phyloP scores from a whole-genome alignment of 139 green algal genomes.

The Pleodorina starrii region DNA sequence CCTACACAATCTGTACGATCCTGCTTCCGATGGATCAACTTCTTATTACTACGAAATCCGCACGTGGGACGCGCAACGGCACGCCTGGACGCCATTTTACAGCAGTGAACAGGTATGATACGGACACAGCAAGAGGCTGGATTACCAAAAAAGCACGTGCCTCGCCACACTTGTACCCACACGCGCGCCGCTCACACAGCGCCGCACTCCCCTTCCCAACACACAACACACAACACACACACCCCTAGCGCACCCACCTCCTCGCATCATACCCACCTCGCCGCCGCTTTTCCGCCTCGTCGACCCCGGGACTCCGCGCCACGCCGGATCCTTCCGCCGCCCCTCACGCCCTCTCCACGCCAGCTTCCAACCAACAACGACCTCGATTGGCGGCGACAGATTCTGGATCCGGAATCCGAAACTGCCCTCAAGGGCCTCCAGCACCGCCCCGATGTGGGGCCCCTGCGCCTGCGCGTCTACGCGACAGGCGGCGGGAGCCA shows the following conservation, averaged over 20 bases:
- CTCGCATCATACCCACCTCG: background rate
- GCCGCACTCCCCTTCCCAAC: too few relatives aligned
- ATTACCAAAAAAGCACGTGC: too few relatives aligned
- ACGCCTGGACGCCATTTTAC: conserved; percentile 8
- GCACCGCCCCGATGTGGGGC: conserved; percentile 25
- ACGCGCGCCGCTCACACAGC: too few relatives aligned
- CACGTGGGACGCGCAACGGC: background rate
- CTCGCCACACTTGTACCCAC: too few relatives aligned
- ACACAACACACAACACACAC: too few relatives aligned
- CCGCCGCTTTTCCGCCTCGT: background rate
- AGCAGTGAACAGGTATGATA: conserved; percentile 24
- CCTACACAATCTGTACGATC: conserved; percentile 35
- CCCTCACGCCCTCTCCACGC: too few relatives aligned
- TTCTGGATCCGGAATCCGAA: conserved; percentile 5
- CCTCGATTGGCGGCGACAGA: conserved; percentile 30
- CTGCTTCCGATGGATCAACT: background rate
- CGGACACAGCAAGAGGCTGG: background rate
- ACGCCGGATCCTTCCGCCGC: too few relatives aligned
- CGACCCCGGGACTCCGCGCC: too few relatives aligned
- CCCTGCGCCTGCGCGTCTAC: conserved; percentile 18
- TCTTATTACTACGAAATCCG: conserved; percentile 9
- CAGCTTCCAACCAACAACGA: conserved; percentile 1
- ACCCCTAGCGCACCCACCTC: background rate
- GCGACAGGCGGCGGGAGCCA: background rate
- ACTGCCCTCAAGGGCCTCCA: background rate